Evolutionary conservation across 176 grass and related monocot species (phyloP), one percentile per base, ranked within the genome.

Genomic region (Hsuehochloa calcarea): DNA sequence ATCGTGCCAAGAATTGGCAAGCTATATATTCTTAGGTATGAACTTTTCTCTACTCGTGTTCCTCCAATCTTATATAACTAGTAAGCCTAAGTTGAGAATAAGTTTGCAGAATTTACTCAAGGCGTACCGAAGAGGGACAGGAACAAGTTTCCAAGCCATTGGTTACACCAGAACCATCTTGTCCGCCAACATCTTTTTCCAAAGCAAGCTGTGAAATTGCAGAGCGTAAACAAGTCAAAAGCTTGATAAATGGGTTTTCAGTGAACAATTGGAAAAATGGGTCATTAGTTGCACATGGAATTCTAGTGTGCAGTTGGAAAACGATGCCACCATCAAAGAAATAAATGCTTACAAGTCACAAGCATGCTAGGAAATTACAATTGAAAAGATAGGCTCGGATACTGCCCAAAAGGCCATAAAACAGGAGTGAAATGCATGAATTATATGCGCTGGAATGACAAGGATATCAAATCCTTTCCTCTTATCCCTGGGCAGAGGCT

Each of bases 121-220:
- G 29, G 29, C 29, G 29, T 29, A 29, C 29, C 1, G 29, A 1
- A 29, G 29, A 29, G 29, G 29, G 29, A 29, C 29, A 29, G 29
- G 29, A 29, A 29, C 29, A 29, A 29, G 1, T 29, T 29, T 29
- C 29, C 1, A 29, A 29, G 29, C 29, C 29, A 0, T 29, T 29
- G 29, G 29, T 29, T 29, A 29, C 29, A 29, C 29, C 29, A 29
- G 27, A 34, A 16, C 0, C 31, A 38, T 75, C 83, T 78, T 82
- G 25, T 44, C 35, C 72, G 3, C 44, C 78, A 8, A 12, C 73
- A 35, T 76, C 49, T 60, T 82, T 78, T 89, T 60, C 52, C 13
- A 83, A 39, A 44, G 77, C n/a, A 74, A 85, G 73, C 90, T 92
- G 72, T 31, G 10, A 29, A 29, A 68, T 89, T 38, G 17, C 54